phyloP scores from a whole-genome alignment of 1,139 yeast genomes.

The Magnusiomyces ingens region DNA sequence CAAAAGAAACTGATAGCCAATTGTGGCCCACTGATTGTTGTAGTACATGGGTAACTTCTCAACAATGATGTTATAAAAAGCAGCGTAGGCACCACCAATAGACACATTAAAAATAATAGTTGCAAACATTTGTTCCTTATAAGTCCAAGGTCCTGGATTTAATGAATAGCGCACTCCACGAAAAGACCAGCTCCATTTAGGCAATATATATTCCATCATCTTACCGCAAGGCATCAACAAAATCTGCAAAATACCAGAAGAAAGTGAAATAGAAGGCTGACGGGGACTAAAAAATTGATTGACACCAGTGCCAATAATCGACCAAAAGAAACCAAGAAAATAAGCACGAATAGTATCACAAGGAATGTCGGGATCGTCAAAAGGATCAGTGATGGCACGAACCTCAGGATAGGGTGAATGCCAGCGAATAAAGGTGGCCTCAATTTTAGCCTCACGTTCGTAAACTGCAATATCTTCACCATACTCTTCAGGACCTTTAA shows the following conservation, averaged over 20 bases:
- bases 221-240: conserved; percentile 52
- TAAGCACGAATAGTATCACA: conserved; percentile 50
- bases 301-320: conserved; percentile 47
- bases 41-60: conserved; percentile 35
- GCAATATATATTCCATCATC: conserved; percentile 32
- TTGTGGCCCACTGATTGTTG: conserved; percentile 35
- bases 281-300: conserved; percentile 53
- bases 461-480: conserved; percentile 14
- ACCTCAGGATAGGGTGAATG: conserved; percentile 49
- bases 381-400: conserved; percentile 42
- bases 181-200: conserved; percentile 42
- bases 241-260: conserved; percentile 46
- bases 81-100: conserved; percentile 31
- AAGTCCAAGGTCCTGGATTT: conserved; percentile 59
- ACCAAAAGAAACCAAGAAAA: conserved; percentile 48
- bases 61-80: conserved; percentile 35
- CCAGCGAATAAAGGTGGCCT: conserved; percentile 39
- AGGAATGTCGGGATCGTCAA: conserved; percentile 39
- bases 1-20: conserved; percentile 41
- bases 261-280: conserved; percentile 42
- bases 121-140: conserved; percentile 62
- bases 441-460: conserved; percentile 33
- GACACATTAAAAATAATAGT: conserved; percentile 30
- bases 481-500: conserved; percentile 21
- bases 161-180: conserved; percentile 37